Base-by-base conservation (phyloP, 2,329 filamentous ascomycete genomes). In the Sporothrix globosa region DNA sequence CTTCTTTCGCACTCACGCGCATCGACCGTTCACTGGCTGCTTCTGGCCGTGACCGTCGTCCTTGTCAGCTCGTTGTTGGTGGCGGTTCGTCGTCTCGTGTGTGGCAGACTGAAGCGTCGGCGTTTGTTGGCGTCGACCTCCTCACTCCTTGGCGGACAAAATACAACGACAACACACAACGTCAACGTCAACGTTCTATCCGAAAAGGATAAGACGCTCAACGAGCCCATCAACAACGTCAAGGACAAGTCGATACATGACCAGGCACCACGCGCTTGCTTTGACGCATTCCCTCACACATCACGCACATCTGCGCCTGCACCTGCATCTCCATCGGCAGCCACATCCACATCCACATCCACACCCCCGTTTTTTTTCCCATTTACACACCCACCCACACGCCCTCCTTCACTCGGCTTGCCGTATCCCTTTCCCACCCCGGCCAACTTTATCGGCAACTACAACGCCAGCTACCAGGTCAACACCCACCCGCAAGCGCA, bases 31-130 rank as follows among this genome's bases (percentile, higher is more conserved):
- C 58, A 63, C 68, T 69, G 68, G 68, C 68, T 69, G 68, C 9
- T 69, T 27, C 30, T 69, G 56, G 48, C 30, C 14, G 21, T 48
- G 30, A 48, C 58, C 4, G 21, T 53, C 2, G 68, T 69, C 24
- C 34, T 69, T 21, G 54, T 69, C 68, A 69, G 68, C 68, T 63
- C 48, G 56, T 56, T 69, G 44, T n/a, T 60, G 5, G 67, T 61
- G n/a, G 67, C 67, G 6, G 54, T 14, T 30, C 9, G 34, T 34
- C 34, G 34, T 68, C 21, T 4, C 24, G 27, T 6, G 10, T 9
- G 17, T 19, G 19, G 30, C 11, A 7, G 19, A 21, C 9, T 9
- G 17, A n/a, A 50, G 19, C 48, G 48, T 50, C 48, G 7, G 48
- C 13, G 11, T 48, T 21, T n/a, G 19, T 50, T 6, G 48, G 2